Base-by-base conservation (phyloP, 2,329 filamentous ascomycete genomes). In the Neofusicoccum parvum region DNA sequence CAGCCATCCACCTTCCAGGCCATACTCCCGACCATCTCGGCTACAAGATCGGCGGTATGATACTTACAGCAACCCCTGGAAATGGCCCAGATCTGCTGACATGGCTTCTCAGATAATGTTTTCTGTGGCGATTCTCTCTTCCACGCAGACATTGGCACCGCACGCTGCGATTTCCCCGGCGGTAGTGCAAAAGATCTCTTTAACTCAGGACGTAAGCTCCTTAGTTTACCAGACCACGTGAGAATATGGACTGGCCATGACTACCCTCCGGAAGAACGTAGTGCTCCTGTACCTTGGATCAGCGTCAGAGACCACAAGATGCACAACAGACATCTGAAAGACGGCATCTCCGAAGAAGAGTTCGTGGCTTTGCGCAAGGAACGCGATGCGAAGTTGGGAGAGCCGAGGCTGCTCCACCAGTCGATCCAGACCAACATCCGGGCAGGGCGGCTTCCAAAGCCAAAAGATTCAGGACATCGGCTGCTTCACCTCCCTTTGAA, bases 11-110 rank as follows among this genome's bases (percentile, higher is more conserved):
- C 67, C 79, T 88, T 0, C 85, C 86, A 0, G 86, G 85, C 0
- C 85, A 88, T 68, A 87, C 85, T 0, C 84, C 85, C 0, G 86
- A 88, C 66, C 85, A 87, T 65, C 69, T 86, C 14, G 86, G 85
- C 0, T 88, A 88, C 68, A 73, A 76, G 56, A 82, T 88, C 65
- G 85, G 83, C 37, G 49, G 62, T 71, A 64, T 65, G 67, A 56
- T 7, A 17, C 20, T n/a, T 20, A 15, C 37, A 2, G 5, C 9
- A 7, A 3, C 11, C 27, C 5, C 7, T 46, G 27, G 5, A 3
- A 11, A 9, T 11, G 20, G 1, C 10, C 1, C 43, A 43, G 17
- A 1, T 7, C 6, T 23, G 27, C 32, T 4, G n/a, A 23, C 58
- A 69, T 23, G 69, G 6, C 14, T 1, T 4, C 17, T 0, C 20